Percentiles rank a stretch among this genome's conserved stretches.
Conservation (phyloP, 129 eudicot species). For the Erigeron canadensis region DNA sequence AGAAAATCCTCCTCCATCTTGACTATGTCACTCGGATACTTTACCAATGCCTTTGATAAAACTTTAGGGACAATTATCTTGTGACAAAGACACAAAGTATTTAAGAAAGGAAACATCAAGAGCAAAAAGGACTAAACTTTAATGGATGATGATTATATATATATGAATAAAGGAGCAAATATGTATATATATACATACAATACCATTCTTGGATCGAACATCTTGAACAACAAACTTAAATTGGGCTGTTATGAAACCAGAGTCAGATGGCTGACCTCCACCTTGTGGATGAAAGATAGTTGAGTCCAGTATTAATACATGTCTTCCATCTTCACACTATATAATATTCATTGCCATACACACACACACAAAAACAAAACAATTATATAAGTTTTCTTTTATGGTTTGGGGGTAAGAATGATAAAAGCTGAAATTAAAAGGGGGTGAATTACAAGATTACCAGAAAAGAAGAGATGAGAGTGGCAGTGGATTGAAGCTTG, state of each 20-base stretch:
- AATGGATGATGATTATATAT: too few relatives aligned
- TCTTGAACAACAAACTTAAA: conserved; percentile 38
- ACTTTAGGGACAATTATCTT: too few relatives aligned
- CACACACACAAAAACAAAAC: not conserved
- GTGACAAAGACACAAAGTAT: not conserved
- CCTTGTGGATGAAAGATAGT: conserved; percentile 70
- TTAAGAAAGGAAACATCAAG: not conserved
- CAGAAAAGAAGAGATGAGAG: conserved; percentile 48
- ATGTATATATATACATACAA: conserved; percentile 51
- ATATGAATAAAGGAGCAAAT: not conserved
- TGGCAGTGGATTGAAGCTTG: conserved; percentile 61
- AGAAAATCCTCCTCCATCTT: too few relatives aligned
- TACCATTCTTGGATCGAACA: conserved; percentile 69
- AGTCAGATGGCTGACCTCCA: conserved; percentile 84
- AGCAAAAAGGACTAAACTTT: not conserved
- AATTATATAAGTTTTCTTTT: not conserved
- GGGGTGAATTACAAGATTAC: conserved; percentile 19
- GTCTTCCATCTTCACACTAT: conserved; percentile 70
- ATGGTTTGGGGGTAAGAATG: not conserved
- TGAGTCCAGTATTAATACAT: conserved; percentile 59
- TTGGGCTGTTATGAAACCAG: conserved; percentile 47
- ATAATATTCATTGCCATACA: not conserved
- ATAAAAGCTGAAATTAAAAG: not conserved
- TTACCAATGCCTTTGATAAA: too few relatives aligned
- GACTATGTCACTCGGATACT: too few relatives aligned